phyloP scores from a whole-genome alignment of 306 rosid species.

The Oemleria cerasiformis region DNA sequence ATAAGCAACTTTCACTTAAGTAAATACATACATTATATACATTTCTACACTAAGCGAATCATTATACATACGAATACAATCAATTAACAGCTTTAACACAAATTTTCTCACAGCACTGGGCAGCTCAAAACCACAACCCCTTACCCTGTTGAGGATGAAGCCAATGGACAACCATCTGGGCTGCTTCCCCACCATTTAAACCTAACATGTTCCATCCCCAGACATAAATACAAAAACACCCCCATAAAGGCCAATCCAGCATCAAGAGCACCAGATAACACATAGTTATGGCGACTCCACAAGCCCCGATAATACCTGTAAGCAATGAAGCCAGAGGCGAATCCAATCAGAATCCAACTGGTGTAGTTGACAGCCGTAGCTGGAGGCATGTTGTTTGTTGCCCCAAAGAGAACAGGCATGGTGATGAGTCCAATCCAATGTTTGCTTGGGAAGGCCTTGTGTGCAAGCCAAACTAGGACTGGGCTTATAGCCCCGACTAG shows the following conservation, averaged over 20 bases:
- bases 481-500: constrained; percentile 72
- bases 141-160: constrained; percentile 67
- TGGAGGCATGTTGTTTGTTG: constrained; percentile 61
- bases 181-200: constrained; percentile 76
- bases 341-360: constrained; percentile 76
- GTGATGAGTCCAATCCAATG: constrained; percentile 65
- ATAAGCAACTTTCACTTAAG: no score
- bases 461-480: constrained; percentile 66
- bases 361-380: constrained; percentile 73
- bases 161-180: constrained; percentile 70
- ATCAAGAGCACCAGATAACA: constrained; percentile 75
- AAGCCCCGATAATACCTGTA: constrained; percentile 62
- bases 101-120: constrained; percentile 29
- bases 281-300: constrained; percentile 83
- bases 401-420: constrained; percentile 64
- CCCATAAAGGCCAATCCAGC: constrained; percentile 93
- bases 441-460: constrained; percentile 61
- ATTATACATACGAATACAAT: background rate
- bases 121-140: constrained; percentile 48
- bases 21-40: constrained; percentile 7
- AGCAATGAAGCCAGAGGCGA: constrained; percentile 59
- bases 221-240: constrained; percentile 58
- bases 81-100: background rate
- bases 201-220: constrained; percentile 51
- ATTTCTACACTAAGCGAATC: background rate